Conservation (phyloP, 805 yeast species). For the Wickerhamomyces sydowiorum region DNA sequence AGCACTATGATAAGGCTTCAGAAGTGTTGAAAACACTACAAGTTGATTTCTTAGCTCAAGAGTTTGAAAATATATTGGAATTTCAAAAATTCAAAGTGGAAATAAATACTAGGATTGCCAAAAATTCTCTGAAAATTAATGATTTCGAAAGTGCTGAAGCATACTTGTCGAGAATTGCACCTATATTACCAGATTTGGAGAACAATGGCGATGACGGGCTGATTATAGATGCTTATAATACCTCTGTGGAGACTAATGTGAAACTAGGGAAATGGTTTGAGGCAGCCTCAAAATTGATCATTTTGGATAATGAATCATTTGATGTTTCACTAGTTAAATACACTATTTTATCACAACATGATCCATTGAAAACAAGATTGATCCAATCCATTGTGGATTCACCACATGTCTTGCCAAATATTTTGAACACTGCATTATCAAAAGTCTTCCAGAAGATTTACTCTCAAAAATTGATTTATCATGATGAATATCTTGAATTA, state of each 20-base stretch:
- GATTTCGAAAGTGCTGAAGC: slow-evolving; percentile 17
- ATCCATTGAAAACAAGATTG: slow-evolving; percentile 8
- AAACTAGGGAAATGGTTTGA: slow-evolving; percentile 18
- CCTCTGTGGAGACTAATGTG: slow-evolving; percentile 12
- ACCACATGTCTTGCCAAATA: slow-evolving; percentile 1
- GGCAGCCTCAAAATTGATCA: slow-evolving; percentile 12
- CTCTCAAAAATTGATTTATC: slow-evolving; percentile 9
- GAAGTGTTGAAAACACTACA: slow-evolving; percentile 9
- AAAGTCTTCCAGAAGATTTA: slow-evolving; percentile 12
- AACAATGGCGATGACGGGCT: not conserved
- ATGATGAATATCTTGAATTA: slow-evolving; percentile 6
- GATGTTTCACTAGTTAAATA: slow-evolving; percentile 9
- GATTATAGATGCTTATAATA: slow-evolving; percentile 4
- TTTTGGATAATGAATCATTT: slow-evolving; percentile 7
- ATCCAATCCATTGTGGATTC: slow-evolving; percentile 8
- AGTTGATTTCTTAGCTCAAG: slow-evolving; percentile 12
- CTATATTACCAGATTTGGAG: slow-evolving; percentile 5
- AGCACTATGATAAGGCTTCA: slow-evolving; percentile 2
- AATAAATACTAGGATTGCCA: slow-evolving; percentile 14
- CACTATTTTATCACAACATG: slow-evolving; percentile 8
- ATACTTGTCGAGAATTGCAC: slow-evolving; percentile 15
- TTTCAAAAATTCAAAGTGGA: slow-evolving; percentile 11
- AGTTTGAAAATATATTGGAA: slow-evolving; percentile 7
- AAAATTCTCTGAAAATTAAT: slow-evolving; percentile 6
- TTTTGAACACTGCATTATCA: slow-evolving; percentile 6